Conservation (phyloP, 345 rosid species). For the Brassica incana region DNA sequence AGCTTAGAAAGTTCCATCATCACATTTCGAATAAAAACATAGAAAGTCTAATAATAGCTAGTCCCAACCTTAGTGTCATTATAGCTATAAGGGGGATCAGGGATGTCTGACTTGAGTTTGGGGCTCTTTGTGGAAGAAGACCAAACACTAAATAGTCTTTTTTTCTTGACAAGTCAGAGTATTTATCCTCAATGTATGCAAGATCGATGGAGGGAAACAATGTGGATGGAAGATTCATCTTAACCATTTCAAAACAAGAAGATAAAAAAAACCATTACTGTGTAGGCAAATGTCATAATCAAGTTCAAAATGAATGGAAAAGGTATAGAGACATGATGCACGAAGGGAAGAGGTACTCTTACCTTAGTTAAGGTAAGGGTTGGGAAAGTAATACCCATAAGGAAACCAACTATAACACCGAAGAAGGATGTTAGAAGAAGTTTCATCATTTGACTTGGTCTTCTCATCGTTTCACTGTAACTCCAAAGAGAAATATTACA, state of each 20-base stretch:
- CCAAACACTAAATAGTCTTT: slow-evolving; percentile 62
- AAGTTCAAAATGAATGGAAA: background rate
- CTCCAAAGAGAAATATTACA: slow-evolving; percentile 13
- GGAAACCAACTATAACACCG: slow-evolving; percentile 78
- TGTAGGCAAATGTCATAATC: no score
- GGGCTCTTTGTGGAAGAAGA: slow-evolving; percentile 60
- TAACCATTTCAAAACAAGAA: slow-evolving; percentile 40
- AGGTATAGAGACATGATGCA: background rate
- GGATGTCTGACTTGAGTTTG: slow-evolving; percentile 30
- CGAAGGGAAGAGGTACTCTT: background rate
- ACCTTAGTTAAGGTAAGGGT: slow-evolving; percentile 80
- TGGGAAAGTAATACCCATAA: slow-evolving; percentile 78
- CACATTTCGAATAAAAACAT: background rate
- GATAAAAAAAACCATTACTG: no score
- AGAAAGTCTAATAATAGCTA: background rate
- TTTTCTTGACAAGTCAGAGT: slow-evolving; percentile 77
- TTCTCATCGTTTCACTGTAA: slow-evolving; percentile 55
- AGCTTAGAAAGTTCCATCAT: background rate
- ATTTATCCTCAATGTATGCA: slow-evolving; percentile 72
- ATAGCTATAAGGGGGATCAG: slow-evolving; percentile 27
- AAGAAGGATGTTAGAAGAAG: slow-evolving; percentile 64
- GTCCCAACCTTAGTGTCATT: slow-evolving; percentile 57
- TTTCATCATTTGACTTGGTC: slow-evolving; percentile 70
- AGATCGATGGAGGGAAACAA: slow-evolving; percentile 83
- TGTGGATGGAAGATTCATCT: slow-evolving; percentile 80